Base-by-base conservation (phyloP, 805 yeast species). In the Torulaspora gathmanii region DNA sequence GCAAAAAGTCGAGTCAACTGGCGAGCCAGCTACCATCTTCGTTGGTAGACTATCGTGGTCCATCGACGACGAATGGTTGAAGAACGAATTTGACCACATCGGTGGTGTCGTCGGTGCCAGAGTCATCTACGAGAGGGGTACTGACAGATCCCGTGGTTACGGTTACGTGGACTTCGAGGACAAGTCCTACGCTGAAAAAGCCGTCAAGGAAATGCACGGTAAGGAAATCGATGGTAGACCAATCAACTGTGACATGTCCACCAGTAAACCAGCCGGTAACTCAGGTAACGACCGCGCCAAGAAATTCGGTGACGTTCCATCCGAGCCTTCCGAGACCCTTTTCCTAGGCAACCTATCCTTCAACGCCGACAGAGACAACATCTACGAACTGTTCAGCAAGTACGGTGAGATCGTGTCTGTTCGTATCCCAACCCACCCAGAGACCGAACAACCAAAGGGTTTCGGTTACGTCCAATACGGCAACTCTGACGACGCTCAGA, bases 1-100 rank as follows among this genome's bases (percentile, higher is more conserved):
- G 67, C 77, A 54, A 46, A 75, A 72, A 54, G 59, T 64, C 42
- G 69, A 68, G 41, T 23, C 45, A 31, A 36, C 61, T 19, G 73
- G 70, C 55, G 95, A 83, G 70, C 83, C 89, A 58, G 86, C 91
- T 49, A 91, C 98, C 50, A 69, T 93, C 55, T 93, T 93, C 62
- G 98, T 90, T 54, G 99, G 99, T 62, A 83, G 98, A 74, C 79
- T 93, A 63, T 89, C 98, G 16, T 93, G 98, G 98, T 85, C 82
- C 70, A 79, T 93, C 62, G 99, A 93, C 64, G 97, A 90, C 66
- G 95, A 83, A 49, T 86, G 96, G 95, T 80, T 93, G 68, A 75
- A 76, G 70, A 73, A 82, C 51, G 97, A 87, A 73, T 93, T 93
- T 68, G 89, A 83, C 67, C 78, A 76, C 51, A 61, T 70, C 44